Percentiles rank a stretch among this genome's conserved stretches.
phyloP scores from a whole-genome alignment of 768 basidiomycete species.

The Cyclocybe aegerita region DNA sequence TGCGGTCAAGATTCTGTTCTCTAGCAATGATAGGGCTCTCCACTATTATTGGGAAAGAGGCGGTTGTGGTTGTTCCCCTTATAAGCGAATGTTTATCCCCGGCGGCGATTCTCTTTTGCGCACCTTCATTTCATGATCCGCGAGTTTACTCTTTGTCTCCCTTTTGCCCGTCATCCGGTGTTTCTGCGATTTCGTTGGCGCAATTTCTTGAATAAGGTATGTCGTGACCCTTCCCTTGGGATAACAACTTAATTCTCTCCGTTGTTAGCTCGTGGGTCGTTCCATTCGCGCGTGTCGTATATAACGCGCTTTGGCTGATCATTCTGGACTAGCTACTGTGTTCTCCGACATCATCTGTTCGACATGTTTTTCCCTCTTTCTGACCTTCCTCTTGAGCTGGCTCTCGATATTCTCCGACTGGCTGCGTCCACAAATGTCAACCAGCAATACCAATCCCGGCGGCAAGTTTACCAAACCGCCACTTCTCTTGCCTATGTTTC shows the following conservation, averaged over 20 bases:
- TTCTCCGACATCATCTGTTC: not conserved
- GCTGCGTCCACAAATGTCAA: constrained; percentile 25
- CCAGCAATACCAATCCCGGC: constrained; percentile 3
- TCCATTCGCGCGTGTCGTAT: too few species aligned
- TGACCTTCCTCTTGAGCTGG: constrained; percentile 33
- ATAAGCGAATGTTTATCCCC: not conserved
- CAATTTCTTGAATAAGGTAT: not conserved
- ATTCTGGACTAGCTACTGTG: not conserved
- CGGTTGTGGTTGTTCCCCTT: constrained; percentile 4
- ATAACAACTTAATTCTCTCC: too few species aligned
- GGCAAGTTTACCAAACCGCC: constrained; percentile 23
- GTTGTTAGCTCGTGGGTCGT: too few species aligned
- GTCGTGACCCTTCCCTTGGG: not conserved
- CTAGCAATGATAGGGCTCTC: too few species aligned
- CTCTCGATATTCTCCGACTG: constrained; percentile 31
- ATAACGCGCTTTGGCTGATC: too few species aligned
- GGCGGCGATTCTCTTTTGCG: not conserved
- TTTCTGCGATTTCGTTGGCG: not conserved
- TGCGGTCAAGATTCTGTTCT: too few species aligned
- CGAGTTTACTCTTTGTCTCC: not conserved
- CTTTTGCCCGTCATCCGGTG: not conserved
- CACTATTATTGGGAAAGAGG: not conserved
- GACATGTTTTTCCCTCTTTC: constrained; percentile 19
- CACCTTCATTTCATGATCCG: constrained; percentile 2
- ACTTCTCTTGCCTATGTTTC: constrained; percentile 33